Percentiles rank a stretch among this genome's conserved stretches.
These are phyloP conservation scores for Helminthosporium solani DNA, from an alignment of 2,329 filamentous ascomycete genomes.

Conservation along the genomic window DNA sequence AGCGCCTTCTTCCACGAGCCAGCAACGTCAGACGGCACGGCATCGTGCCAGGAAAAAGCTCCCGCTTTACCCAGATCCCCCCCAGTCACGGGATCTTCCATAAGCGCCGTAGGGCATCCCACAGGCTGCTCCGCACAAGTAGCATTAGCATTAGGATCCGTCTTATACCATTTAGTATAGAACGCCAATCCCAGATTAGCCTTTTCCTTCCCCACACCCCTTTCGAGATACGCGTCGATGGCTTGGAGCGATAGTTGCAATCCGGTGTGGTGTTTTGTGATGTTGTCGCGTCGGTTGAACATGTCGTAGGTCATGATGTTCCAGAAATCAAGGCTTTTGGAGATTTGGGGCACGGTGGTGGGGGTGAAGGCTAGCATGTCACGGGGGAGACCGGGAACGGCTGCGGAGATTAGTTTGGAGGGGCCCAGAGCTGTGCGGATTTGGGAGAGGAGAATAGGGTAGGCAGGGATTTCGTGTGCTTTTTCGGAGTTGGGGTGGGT, in stretches of 20 bases:
- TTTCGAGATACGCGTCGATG: conserved; percentile 59
- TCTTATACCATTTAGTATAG: conserved; percentile 66
- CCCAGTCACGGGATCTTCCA: conserved; percentile 62
- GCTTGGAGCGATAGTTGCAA: conserved; percentile 57
- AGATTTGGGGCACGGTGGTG: conserved; percentile 58
- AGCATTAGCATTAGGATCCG: conserved; percentile 43
- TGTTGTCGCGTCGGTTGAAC: conserved; percentile 66
- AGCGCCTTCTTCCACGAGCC: conserved; percentile 60
- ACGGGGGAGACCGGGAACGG: conserved; percentile 61
- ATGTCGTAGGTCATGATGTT: conserved; percentile 73
- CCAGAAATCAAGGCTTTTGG: conserved; percentile 62
- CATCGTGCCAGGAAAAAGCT: conserved; percentile 53
- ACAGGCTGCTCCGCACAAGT: conserved; percentile 52
- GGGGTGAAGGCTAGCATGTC: conserved; percentile 69
- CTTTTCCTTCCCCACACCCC: conserved; percentile 56
- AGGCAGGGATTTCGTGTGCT: conserved; percentile 61
- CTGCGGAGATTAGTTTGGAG: conserved; percentile 63
- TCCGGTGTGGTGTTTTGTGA: conserved; percentile 65
- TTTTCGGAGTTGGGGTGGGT: conserved; percentile 59
- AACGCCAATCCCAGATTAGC: conserved; percentile 67
- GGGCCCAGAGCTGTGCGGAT: conserved; percentile 60
- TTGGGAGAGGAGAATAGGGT: conserved; percentile 61
- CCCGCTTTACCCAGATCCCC: conserved; percentile 59
- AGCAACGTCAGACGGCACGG: conserved; percentile 45
- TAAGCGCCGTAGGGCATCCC: conserved; percentile 60